Percentiles rank a stretch among this genome's conserved stretches.
Evolutionary conservation across 1,284 basidiomycete genomes (phyloP).

Genomic region (Cryptococcus depauperatus): DNA sequence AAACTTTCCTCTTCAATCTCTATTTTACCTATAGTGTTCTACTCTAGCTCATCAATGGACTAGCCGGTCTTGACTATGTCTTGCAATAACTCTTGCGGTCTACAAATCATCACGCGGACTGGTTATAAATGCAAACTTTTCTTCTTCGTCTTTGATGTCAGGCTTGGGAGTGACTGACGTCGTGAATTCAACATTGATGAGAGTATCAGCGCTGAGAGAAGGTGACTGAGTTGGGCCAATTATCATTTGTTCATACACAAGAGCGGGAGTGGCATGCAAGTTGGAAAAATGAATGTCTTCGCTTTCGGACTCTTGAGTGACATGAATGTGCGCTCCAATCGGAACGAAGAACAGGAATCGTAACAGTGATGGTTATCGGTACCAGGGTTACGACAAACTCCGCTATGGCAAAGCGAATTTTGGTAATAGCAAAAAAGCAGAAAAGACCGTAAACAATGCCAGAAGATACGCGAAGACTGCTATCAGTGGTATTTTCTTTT

Average conservation of each 20-base stretch:
- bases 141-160: constrained; percentile 11
- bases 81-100: constrained; percentile 32
- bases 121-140: constrained; percentile 23
- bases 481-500: background rate
- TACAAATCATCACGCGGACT: constrained; percentile 35
- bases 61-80: constrained; percentile 24
- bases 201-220: background rate
- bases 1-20: constrained; percentile 41
- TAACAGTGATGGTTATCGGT: constrained; percentile 32
- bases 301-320: constrained; percentile 31
- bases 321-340: constrained; percentile 44
- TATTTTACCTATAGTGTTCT: constrained; percentile 28
- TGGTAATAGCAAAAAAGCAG: constrained; percentile 22
- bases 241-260: background rate
- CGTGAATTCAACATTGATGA: background rate
- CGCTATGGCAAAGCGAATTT: constrained; percentile 32
- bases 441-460: constrained; percentile 45
- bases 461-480: constrained; percentile 50
- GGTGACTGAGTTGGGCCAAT: constrained; percentile 12
- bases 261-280: background rate
- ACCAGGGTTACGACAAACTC: constrained; percentile 29
- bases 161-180: background rate
- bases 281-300: constrained; percentile 25
- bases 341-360: constrained; percentile 29
- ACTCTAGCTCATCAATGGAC: constrained; percentile 20